phyloP scores from a whole-genome alignment of 2,329 filamentous ascomycete species.

The Didymella exigua region DNA sequence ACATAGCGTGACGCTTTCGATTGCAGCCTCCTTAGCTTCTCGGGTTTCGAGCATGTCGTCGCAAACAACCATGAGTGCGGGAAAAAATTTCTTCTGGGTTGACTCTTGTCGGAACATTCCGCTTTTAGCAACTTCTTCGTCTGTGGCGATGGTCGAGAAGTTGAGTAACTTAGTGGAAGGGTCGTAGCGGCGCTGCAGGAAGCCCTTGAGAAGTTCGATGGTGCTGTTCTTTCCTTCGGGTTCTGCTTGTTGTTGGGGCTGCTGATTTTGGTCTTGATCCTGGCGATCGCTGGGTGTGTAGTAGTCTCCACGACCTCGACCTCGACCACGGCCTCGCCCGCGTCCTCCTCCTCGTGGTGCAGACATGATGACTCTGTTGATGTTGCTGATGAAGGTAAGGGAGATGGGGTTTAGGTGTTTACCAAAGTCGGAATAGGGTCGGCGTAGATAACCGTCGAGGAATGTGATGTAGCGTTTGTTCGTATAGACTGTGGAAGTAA shows the following conservation, averaged over 20 bases:
- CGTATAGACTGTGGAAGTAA: not conserved
- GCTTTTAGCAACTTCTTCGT: conserved; percentile 72
- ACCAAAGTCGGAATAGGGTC: too few species aligned
- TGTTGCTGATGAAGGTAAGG: not conserved
- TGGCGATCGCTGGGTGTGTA: conserved; percentile 22
- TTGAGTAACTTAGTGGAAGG: conserved; percentile 75
- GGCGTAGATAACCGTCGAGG: not conserved
- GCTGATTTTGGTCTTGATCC: conserved; percentile 48
- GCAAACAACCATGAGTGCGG: conserved; percentile 86
- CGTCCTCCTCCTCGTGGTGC: conserved; percentile 24
- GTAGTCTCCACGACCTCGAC: conserved; percentile 27
- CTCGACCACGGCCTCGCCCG: conserved; percentile 26
- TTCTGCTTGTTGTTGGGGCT: conserved; percentile 83
- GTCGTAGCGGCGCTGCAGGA: conserved; percentile 78
- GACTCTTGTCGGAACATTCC: conserved; percentile 76
- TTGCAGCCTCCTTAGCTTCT: conserved; percentile 75
- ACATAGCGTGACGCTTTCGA: conserved; percentile 81
- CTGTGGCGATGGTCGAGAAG: conserved; percentile 76
- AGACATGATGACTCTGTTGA: conserved; percentile 15
- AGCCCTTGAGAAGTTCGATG: conserved; percentile 70
- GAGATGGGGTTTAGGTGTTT: not conserved
- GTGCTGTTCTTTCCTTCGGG: conserved; percentile 41
- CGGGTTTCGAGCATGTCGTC: conserved; percentile 75
- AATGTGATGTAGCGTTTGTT: not conserved
- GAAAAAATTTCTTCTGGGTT: conserved; percentile 85